phyloP scores from a whole-genome alignment of 148 eudicot genomes.

The Polygonum aviculare region DNA sequence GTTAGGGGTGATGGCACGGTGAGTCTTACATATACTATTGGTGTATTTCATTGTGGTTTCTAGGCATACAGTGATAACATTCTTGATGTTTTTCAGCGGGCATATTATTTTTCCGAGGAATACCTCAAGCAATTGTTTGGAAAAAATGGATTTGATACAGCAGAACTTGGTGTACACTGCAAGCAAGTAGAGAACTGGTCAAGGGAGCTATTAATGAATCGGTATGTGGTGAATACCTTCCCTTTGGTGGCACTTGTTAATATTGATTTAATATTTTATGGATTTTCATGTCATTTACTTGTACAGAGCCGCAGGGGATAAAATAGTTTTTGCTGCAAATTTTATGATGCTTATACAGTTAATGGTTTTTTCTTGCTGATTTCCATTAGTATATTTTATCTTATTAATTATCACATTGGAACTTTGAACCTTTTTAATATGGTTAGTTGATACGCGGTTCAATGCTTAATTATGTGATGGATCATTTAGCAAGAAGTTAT shows the following conservation, averaged over 20 bases:
- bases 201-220: slow-evolving; percentile 83
- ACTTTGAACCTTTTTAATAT: neutral
- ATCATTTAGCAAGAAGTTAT: neutral
- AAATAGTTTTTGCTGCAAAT: neutral
- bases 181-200: slow-evolving; percentile 95
- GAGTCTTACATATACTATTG: slow-evolving; percentile 23
- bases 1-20: slow-evolving; percentile 99
- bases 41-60: slow-evolving; percentile 8
- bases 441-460: neutral
- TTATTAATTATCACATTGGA: neutral
- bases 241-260: neutral
- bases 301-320: neutral
- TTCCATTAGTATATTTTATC: neutral
- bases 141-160: slow-evolving; percentile 56
- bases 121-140: slow-evolving; percentile 54
- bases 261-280: neutral
- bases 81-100: slow-evolving; percentile 46
- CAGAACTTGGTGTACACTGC: slow-evolving; percentile 67
- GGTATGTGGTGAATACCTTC: slow-evolving; percentile 33
- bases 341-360: neutral
- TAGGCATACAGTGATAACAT: slow-evolving; percentile 8
- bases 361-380: neutral
- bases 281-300: neutral
- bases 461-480: neutral
- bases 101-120: slow-evolving; percentile 88